Evolutionary conservation across 2,329 filamentous ascomycete genomes (phyloP).

Genomic region (Colletotrichum caudatum): DNA sequence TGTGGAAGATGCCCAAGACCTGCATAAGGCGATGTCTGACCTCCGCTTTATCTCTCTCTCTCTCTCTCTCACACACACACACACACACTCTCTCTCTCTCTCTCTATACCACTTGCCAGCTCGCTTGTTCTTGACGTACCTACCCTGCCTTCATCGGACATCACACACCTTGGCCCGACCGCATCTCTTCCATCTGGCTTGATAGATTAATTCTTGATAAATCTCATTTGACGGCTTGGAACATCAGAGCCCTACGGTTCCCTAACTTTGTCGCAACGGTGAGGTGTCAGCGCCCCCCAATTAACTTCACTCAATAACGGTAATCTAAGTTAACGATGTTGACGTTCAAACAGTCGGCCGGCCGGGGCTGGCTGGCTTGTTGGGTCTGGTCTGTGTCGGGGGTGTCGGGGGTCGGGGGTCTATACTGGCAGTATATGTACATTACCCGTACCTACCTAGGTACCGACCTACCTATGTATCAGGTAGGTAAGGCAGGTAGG

Average conservation of each 20-base stretch:
- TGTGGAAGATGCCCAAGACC: conserved; percentile 21
- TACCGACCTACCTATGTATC: not conserved
- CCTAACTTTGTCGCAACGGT: not conserved
- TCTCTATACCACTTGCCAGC: conserved; percentile 23
- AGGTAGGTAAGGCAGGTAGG: not conserved
- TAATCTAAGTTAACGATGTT: conserved; percentile 33
- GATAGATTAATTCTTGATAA: conserved; percentile 13
- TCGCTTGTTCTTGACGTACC: conserved; percentile 20
- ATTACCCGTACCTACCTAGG: not conserved
- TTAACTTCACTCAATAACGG: conserved; percentile 26
- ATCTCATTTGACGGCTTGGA: not conserved
- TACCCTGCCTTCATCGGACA: conserved; percentile 31
- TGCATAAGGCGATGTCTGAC: conserved; percentile 25
- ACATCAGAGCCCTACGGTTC: not conserved
- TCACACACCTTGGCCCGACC: conserved; percentile 30
- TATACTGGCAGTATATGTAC: conserved; percentile 9
- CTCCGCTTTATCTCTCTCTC: conserved; percentile 4
- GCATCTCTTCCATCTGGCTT: conserved; percentile 21
- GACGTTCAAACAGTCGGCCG: conserved; percentile 38
- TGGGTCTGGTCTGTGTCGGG: conserved; percentile 13
- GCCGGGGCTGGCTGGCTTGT: conserved; percentile 36
- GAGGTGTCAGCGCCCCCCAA: conserved; percentile 20
- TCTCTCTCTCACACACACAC: not conserved
- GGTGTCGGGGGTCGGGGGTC: conserved; percentile 12
- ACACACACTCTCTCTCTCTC: conserved; percentile 12